These are phyloP conservation scores for Beauveria brongniartii DNA, from an alignment of 2,329 filamentous ascomycete species.

Conservation along the genomic window DNA sequence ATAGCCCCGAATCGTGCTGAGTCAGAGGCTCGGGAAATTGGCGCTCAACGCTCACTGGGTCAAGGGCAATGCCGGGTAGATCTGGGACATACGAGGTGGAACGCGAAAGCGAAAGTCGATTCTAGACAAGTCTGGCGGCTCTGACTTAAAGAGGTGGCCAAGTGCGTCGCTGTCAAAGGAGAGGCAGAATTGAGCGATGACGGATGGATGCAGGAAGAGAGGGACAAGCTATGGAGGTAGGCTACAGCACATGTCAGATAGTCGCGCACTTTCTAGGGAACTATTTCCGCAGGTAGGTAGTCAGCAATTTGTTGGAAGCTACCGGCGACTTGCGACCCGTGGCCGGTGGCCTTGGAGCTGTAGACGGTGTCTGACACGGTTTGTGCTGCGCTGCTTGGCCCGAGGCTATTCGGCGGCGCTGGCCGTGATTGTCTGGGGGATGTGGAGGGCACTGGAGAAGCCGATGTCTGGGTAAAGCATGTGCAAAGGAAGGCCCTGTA, in stretches of 20 bases:
- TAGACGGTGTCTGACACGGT: not conserved
- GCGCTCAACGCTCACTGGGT: not conserved
- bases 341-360: not conserved
- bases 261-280: not conserved
- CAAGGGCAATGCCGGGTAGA: not conserved
- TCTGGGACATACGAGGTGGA: not conserved
- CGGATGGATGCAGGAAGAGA: not conserved
- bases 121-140: not conserved
- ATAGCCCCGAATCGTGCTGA: not conserved
- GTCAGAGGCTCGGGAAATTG: not conserved
- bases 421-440: constrained; percentile 5
- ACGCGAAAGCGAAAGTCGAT: not conserved
- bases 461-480: not conserved
- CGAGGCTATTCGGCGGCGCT: constrained; percentile 9
- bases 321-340: not conserved
- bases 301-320: not conserved
- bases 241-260: constrained; percentile 6
- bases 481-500: not conserved
- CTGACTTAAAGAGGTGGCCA: not conserved
- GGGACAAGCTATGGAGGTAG: not conserved
- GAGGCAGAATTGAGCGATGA: not conserved
- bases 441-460: not conserved
- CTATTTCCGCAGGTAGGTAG: not conserved
- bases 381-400: not conserved
- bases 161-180: not conserved